phyloP scores from a whole-genome alignment of 257 asterid species.

The Ajuga chamaepitys region DNA sequence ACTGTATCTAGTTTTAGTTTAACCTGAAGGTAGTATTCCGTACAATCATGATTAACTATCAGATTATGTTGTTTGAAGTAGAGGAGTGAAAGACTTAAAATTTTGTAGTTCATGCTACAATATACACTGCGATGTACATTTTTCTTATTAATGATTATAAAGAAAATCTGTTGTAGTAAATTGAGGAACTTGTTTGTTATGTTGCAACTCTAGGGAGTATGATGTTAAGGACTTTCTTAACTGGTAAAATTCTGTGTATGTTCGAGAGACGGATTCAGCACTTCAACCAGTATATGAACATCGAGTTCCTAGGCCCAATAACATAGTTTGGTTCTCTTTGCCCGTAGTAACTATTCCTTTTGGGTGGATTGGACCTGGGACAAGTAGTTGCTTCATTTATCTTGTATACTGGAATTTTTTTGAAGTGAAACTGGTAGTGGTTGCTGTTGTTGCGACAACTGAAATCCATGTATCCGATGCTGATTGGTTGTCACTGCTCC shows the following conservation, averaged over 20 bases:
- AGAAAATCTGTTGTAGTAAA: not conserved
- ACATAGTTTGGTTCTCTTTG: not conserved
- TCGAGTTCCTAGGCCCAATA: not conserved
- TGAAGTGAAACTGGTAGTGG: not conserved
- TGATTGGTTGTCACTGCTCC: conserved; percentile 4
- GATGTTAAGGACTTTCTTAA: not conserved
- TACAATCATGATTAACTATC: not conserved
- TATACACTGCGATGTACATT: too few species aligned
- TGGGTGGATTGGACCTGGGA: not conserved
- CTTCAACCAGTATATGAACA: not conserved
- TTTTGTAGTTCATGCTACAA: too few species aligned
- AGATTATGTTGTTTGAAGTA: not conserved
- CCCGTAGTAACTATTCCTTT: not conserved
- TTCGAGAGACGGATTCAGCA: not conserved
- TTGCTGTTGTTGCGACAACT: not conserved
- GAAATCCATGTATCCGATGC: conserved; percentile 2
- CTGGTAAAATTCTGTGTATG: not conserved
- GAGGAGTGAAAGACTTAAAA: not conserved
- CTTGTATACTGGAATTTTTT: not conserved
- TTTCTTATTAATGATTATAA: not conserved
- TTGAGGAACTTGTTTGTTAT: conserved; percentile 4
- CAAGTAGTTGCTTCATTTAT: not conserved
- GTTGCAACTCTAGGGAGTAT: not conserved
- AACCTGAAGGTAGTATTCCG: not conserved
- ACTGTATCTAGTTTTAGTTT: not conserved